Conservation (phyloP, 768 basidiomycete species). For the Panaeolus papilionaceus region DNA sequence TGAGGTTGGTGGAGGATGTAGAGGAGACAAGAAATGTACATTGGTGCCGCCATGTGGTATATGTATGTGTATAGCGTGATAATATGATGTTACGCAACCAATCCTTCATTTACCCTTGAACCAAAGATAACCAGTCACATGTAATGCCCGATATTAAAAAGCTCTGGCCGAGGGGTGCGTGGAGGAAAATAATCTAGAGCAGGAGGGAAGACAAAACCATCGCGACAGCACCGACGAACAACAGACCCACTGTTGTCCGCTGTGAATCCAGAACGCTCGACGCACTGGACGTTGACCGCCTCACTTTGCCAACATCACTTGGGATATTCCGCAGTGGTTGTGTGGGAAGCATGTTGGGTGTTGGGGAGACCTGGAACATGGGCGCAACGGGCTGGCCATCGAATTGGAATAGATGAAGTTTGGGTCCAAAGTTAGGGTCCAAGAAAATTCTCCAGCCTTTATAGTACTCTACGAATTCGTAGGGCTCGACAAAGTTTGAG, state of each 20-base stretch:
- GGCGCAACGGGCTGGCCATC: conserved; percentile 83
- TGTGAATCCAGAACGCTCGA: not conserved
- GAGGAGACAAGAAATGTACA: conserved; percentile 5
- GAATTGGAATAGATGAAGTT: conserved; percentile 78
- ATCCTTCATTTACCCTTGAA: not conserved
- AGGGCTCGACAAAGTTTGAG: conserved; percentile 87
- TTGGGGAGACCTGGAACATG: conserved; percentile 64
- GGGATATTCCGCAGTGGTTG: conserved; percentile 63
- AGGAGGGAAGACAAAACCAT: conserved; percentile 5
- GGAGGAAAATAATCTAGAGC: conserved; percentile 5
- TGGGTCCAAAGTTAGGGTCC: conserved; percentile 65
- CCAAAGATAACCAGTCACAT: not conserved
- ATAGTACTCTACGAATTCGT: conserved; percentile 78
- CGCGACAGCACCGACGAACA: not conserved
- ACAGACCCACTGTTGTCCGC: not conserved
- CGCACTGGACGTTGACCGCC: conserved; percentile 31
- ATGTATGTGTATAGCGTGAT: conserved; percentile 12
- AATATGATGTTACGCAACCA: conserved; percentile 1
- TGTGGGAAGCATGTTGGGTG: conserved; percentile 90
- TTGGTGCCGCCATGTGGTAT: conserved; percentile 11
- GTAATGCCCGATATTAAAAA: not conserved
- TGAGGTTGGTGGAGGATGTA: not conserved
- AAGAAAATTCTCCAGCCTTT: conserved; percentile 72
- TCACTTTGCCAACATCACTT: conserved; percentile 24
- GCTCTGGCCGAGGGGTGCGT: not conserved